phyloP scores from a whole-genome alignment of 2,329 filamentous ascomycete genomes.

The Trichoderma arundinaceum region DNA sequence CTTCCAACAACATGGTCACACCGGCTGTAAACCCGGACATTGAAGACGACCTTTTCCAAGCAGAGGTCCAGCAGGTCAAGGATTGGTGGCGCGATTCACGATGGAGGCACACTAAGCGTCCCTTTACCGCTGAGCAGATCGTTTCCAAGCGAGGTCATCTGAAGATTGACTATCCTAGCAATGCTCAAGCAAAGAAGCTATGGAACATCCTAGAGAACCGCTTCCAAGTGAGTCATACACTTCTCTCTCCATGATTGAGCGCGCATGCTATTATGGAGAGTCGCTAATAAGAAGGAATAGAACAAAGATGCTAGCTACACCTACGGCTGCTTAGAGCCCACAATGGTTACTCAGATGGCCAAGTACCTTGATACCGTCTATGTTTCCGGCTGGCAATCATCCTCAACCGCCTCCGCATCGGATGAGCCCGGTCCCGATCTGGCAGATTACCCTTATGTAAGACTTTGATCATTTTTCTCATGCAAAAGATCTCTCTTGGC shows the following conservation, averaged over 20 bases:
- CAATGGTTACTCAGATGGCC: conserved; percentile 99
- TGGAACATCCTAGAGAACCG: conserved; percentile 87
- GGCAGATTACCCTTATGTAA: conserved; percentile 92
- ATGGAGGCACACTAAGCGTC: conserved; percentile 90
- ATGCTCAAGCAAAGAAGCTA: conserved; percentile 88
- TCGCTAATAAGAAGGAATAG: conserved; percentile 51
- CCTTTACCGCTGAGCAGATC: conserved; percentile 96
- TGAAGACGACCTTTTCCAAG: conserved; percentile 72
- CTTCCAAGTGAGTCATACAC: conserved; percentile 69
- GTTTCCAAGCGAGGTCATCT: conserved; percentile 92
- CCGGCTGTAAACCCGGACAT: conserved; percentile 59
- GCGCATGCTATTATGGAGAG: not conserved
- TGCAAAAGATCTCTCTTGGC: not conserved
- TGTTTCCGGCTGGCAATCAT: conserved; percentile 98
- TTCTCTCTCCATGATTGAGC: not conserved
- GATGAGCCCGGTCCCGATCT: conserved; percentile 98
- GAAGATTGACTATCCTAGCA: conserved; percentile 90
- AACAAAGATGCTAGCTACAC: conserved; percentile 87
- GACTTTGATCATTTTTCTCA: conserved; percentile 40
- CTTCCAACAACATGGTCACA: conserved; percentile 67
- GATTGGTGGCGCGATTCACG: conserved; percentile 91
- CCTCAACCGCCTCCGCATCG: conserved; percentile 90
- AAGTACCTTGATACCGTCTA: conserved; percentile 99
- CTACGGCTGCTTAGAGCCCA: conserved; percentile 95
- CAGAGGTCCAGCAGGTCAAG: conserved; percentile 88